Evolutionary conservation across 2,329 filamentous ascomycete genomes (phyloP).

Genomic region (Cladophialophora chaetospira): DNA sequence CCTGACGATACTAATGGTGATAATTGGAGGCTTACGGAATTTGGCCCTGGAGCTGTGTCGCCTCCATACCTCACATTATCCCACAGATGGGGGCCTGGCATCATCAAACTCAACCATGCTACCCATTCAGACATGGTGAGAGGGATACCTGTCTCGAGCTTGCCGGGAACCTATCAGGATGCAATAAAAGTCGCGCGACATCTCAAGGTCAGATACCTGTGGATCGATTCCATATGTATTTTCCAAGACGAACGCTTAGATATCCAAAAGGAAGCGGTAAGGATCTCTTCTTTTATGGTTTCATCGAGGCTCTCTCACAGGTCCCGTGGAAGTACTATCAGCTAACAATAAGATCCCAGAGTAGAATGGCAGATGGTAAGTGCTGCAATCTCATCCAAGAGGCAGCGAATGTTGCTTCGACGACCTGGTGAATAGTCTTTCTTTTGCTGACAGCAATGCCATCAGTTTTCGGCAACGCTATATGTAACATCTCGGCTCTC

Average conservation of each 20-base stretch:
- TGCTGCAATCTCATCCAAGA: no score
- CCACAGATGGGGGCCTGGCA: slow-evolving; percentile 22
- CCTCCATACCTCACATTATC: slow-evolving; percentile 21
- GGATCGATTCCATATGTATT: slow-evolving; percentile 36
- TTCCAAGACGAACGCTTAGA: slow-evolving; percentile 21
- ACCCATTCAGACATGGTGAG: slow-evolving; percentile 15
- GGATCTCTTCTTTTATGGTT: background rate
- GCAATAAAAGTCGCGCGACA: slow-evolving; percentile 29
- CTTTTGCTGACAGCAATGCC: no score
- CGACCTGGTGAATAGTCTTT: no score
- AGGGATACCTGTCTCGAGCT: slow-evolving; percentile 10
- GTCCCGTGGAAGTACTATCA: background rate
- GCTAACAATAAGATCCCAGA: background rate
- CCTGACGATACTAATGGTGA: background rate
- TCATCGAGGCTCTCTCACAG: background rate
- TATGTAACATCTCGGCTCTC: slow-evolving; percentile 25
- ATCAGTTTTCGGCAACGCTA: slow-evolving; percentile 21
- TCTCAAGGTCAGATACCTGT: slow-evolving; percentile 31
- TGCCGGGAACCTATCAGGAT: slow-evolving; percentile 35
- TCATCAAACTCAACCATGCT: slow-evolving; percentile 13
- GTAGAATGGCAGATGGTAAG: slow-evolving; percentile 2
- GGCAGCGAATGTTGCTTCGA: no score
- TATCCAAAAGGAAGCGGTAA: slow-evolving; percentile 21
- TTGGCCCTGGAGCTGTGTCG: background rate
- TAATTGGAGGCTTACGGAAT: slow-evolving; percentile 12